Percentiles rank a stretch among this genome's conserved stretches.
Conservation (phyloP, 495 filamentous ascomycete genomes). For the Darksidea phi region DNA sequence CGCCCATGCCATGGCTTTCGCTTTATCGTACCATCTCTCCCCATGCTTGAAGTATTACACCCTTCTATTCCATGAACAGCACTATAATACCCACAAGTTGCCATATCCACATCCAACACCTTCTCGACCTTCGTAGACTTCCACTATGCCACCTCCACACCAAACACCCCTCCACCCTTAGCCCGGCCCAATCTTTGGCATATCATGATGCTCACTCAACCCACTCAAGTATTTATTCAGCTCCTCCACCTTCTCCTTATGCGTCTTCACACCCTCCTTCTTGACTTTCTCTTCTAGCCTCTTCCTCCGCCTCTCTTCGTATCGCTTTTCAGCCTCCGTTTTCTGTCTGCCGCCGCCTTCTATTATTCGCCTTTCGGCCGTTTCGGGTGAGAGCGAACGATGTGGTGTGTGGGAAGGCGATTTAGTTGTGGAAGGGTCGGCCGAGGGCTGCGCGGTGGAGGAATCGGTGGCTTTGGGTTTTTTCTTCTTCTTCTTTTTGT, state of each 20-base stretch:
- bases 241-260: conserved; percentile 95
- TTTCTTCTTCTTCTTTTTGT: conserved; percentile 66
- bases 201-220: conserved; percentile 96
- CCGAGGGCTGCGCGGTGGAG: conserved; percentile 2
- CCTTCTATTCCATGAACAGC: no score
- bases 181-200: conserved; percentile 48
- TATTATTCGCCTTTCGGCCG: neutral
- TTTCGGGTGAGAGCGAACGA: conserved; percentile 1
- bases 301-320: conserved; percentile 77
- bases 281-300: conserved; percentile 74
- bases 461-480: conserved; percentile 41
- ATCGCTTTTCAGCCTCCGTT: conserved; percentile 79
- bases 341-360: conserved; percentile 50
- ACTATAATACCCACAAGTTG: no score
- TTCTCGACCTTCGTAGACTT: neutral
- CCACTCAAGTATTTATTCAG: conserved; percentile 88
- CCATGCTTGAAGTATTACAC: no score
- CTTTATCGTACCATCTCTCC: no score
- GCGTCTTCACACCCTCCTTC: conserved; percentile 84
- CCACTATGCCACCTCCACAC: neutral
- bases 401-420: neutral
- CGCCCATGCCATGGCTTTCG: no score
- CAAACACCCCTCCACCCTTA: conserved; percentile 17
- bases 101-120: neutral
- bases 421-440: neutral